Conservation (phyloP, 1,139 yeast genomes). For the Saccharomyces hybrid region DNA sequence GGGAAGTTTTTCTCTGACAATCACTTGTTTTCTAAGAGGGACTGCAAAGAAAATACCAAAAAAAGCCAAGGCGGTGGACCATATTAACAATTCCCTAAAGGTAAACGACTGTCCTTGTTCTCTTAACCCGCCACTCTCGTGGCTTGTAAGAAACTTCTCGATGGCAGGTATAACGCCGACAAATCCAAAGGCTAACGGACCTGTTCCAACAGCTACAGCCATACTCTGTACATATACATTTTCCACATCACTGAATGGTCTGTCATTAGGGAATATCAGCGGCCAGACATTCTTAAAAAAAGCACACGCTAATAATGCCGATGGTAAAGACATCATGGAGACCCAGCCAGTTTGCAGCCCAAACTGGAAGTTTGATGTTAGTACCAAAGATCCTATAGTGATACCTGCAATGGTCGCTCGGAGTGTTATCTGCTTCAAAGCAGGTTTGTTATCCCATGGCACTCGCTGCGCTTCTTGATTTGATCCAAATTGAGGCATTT, state of each 20-base stretch:
- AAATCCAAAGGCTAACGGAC: conserved; percentile 90
- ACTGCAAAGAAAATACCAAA: conserved; percentile 96
- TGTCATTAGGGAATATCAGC: conserved; percentile 20
- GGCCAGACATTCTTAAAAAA: conserved; percentile 48
- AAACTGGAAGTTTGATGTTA: conserved; percentile 87
- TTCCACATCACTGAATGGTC: conserved; percentile 79
- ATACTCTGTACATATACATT: conserved; percentile 88
- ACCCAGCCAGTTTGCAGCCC: conserved; percentile 99
- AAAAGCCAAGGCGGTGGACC: conserved; percentile 84
- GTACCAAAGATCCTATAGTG: conserved; percentile 69
- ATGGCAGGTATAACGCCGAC: conserved; percentile 97
- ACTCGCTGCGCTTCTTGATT: conserved; percentile 3
- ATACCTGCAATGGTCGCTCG: conserved; percentile 71
- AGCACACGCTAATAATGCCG: conserved; percentile 83
- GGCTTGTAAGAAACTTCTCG: conserved; percentile 72
- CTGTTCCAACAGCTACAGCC: conserved; percentile 96
- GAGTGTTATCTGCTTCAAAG: conserved; percentile 51
- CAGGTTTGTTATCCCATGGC: conserved; percentile 33
- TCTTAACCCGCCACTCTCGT: conserved; percentile 61
- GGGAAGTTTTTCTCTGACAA: conserved; percentile 74
- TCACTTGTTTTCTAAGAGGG: conserved; percentile 77
- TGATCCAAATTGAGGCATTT: background rate
- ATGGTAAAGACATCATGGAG: conserved; percentile 97
- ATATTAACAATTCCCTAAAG: conserved; percentile 52
- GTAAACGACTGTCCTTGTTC: conserved; percentile 34